phyloP scores from a whole-genome alignment of 2,329 filamentous ascomycete species.

The Diaporthe destruens region DNA sequence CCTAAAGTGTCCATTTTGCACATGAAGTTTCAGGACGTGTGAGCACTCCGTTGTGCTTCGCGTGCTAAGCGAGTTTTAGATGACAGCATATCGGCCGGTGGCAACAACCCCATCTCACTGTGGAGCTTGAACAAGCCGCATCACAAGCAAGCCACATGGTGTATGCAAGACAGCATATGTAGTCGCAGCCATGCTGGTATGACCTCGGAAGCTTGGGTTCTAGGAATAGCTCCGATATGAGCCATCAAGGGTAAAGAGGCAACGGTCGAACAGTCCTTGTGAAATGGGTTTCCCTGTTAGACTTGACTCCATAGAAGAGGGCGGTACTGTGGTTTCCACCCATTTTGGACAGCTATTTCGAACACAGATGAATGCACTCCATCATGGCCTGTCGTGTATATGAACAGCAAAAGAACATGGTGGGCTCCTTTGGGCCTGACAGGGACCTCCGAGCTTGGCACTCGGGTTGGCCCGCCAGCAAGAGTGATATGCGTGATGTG shows the following conservation, averaged over 20 bases:
- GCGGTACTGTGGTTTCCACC: background rate
- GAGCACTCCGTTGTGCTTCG: background rate
- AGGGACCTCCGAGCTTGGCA: slow-evolving; percentile 10
- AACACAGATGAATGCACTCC: background rate
- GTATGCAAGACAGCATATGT: slow-evolving; percentile 12
- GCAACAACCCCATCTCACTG: background rate
- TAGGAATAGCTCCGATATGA: background rate
- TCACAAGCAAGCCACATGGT: slow-evolving; percentile 2
- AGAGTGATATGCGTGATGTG: background rate
- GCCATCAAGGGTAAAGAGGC: background rate
- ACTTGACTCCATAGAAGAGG: background rate
- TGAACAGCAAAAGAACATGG: too few relatives aligned
- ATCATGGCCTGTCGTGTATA: background rate
- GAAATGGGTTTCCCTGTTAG: background rate
- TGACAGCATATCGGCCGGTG: background rate
- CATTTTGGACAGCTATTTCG: background rate
- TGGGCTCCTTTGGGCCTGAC: background rate
- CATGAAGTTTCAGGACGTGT: slow-evolving; percentile 4
- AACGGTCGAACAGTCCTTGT: background rate
- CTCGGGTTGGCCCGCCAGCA: slow-evolving; percentile 20
- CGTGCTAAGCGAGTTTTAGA: background rate
- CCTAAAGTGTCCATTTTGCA: background rate
- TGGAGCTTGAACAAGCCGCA: background rate
- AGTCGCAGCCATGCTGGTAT: background rate
- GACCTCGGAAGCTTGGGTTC: background rate